These are phyloP conservation scores for Haplosporangium sp. DNA, from an alignment of 371 early-diverging fungal genomes.

Conservation along the genomic window DNA sequence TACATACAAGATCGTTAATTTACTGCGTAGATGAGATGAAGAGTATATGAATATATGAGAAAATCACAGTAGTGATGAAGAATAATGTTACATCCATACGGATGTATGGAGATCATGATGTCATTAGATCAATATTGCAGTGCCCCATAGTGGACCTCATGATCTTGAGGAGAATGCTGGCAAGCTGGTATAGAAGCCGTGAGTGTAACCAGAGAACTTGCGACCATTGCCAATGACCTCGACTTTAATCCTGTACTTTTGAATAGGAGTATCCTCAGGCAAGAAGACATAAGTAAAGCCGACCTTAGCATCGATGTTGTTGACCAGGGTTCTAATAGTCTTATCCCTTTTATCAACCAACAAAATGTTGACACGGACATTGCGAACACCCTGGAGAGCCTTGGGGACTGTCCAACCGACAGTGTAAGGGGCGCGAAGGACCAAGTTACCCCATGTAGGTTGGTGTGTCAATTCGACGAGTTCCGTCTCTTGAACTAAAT, in stretches of 20 bases:
- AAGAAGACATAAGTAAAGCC: slow-evolving; percentile 46
- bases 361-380: slow-evolving; percentile 40
- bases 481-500: slow-evolving; percentile 30
- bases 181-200: slow-evolving; percentile 38
- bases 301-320: slow-evolving; percentile 41
- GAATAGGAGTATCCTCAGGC: slow-evolving; percentile 39
- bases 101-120: neutral
- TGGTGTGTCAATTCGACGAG: slow-evolving; percentile 40
- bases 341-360: slow-evolving; percentile 28
- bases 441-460: slow-evolving; percentile 32
- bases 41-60: neutral
- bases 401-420: slow-evolving; percentile 52
- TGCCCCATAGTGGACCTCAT: slow-evolving; percentile 1
- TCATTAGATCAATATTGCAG: neutral
- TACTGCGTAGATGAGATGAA: slow-evolving; percentile 5
- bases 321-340: slow-evolving; percentile 25
- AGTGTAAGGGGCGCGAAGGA: slow-evolving; percentile 51
- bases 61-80: neutral
- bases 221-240: slow-evolving; percentile 54
- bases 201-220: slow-evolving; percentile 50
- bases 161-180: slow-evolving; percentile 36
- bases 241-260: slow-evolving; percentile 39
- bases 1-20: neutral
- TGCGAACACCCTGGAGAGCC: slow-evolving; percentile 32
- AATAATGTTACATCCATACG: neutral